A percentile compares a stretch with the other conserved stretches of the same genome.
Conservation (phyloP, 73 alveolate genomes). For the Paramecium biaurelia region DNA sequence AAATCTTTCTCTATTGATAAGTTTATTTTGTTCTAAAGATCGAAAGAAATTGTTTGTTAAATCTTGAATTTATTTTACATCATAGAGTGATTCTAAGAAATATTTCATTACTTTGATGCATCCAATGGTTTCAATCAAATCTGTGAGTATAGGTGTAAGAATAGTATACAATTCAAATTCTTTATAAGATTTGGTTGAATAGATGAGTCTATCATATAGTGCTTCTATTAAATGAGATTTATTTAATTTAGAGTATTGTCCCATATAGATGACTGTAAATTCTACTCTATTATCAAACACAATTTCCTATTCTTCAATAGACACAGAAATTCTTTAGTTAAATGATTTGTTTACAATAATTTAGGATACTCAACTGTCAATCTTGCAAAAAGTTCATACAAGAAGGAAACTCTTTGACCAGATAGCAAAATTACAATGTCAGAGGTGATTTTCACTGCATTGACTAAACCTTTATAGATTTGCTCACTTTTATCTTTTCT, state of each 20-base stretch:
- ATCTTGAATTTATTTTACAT: not conserved
- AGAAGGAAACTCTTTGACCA: not conserved
- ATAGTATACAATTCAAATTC: not conserved
- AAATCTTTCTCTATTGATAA: not conserved
- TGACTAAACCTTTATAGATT: not conserved
- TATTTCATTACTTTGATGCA: not conserved
- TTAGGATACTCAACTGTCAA: not conserved
- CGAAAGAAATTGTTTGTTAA: not conserved
- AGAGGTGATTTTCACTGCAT: not conserved
- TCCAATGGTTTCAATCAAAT: not conserved
- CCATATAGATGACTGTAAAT: not conserved
- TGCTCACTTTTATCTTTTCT: not conserved
- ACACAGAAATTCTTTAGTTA: not conserved
- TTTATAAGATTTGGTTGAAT: not conserved
- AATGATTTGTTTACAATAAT: not conserved
- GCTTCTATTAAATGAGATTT: not conserved
- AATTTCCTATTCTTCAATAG: not conserved
- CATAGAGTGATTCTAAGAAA: not conserved
- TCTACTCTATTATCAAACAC: not conserved
- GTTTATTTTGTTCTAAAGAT: not conserved
- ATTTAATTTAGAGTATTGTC: not conserved
- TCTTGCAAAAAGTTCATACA: not conserved
- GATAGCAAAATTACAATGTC: not conserved
- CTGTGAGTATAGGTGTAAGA: not conserved
- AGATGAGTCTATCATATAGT: not conserved